phyloP scores from a whole-genome alignment of 768 basidiomycete species.

The Suillus variegatus region DNA sequence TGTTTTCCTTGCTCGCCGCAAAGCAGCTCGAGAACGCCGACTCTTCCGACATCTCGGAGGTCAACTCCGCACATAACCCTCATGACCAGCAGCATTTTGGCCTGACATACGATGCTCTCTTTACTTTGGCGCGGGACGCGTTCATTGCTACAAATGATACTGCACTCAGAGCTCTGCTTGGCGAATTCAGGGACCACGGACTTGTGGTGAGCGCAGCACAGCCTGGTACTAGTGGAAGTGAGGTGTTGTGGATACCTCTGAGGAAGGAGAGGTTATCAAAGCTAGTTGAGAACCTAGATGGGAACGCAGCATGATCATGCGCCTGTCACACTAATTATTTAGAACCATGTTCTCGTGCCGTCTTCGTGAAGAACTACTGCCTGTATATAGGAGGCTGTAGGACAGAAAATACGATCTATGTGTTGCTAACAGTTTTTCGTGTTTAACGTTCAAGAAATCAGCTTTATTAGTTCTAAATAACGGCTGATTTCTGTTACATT shows the following conservation, averaged over 20 bases:
- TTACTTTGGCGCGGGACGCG: conserved; percentile 72
- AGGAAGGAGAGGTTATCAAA: conserved; percentile 69
- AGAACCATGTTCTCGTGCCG: neutral
- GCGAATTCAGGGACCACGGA: conserved; percentile 91
- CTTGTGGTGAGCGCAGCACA: conserved; percentile 61
- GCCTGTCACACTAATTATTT: neutral
- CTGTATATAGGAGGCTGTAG: neutral
- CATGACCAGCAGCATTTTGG: conserved; percentile 53
- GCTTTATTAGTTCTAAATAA: no score
- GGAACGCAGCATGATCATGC: neutral
- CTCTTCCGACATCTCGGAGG: conserved; percentile 10
- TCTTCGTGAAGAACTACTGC: neutral
- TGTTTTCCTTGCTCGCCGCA: conserved; percentile 72
- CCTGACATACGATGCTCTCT: conserved; percentile 66
- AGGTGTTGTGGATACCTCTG: conserved; percentile 87
- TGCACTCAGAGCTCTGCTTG: conserved; percentile 75
- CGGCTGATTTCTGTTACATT: no score
- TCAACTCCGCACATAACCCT: conserved; percentile 11
- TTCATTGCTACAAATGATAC: conserved; percentile 91
- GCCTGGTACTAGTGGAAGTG: conserved; percentile 45
- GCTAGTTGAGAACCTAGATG: conserved; percentile 39
- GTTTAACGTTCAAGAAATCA: no score
- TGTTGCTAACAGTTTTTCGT: no score
- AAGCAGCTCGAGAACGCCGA: conserved; percentile 65
- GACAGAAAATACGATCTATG: neutral